Evolutionary conservation across 371 early-diverging fungal species (phyloP), one percentile per base, ranked within the genome.

Genomic region (Mortierella sp.): DNA sequence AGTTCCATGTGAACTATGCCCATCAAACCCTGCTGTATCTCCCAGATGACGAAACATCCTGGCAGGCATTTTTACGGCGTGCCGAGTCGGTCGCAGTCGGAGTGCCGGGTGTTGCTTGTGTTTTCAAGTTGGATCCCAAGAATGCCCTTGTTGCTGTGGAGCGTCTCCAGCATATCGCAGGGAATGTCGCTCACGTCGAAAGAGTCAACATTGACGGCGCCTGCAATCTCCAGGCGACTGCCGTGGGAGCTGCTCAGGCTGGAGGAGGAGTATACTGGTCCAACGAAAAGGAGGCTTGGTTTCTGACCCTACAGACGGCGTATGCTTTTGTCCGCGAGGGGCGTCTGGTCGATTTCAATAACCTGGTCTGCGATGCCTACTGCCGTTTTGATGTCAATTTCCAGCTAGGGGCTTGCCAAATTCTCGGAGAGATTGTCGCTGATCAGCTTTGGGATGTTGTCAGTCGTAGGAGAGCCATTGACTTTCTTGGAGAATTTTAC

Each of bases 21-120:
- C 57, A 45, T n/a, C 79, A 79, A 38, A 57, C 71, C 8, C n/a
- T 71, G 28, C 38, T 52, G 34, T 70, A n/a, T 65, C 34, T 79
- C 16, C 71, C 75, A 2, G 71, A 74, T 47, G 70, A 71, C 34
- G 75, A 74, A 21, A 50, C 70, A 6, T 55, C 48, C 11, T 55
- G 14, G 38, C 55, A 58, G 31, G 57, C 48, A 4, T 10, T 52
- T 16, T 21, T 45, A 13, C 68, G 79, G 13, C 50, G 16, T 26
- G 8, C 31, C 54, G 5, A 45, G 16, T 45, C 21, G 2, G 68
- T 52, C 45, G 54, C 24, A 9, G 26, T 16, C n/a, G 58, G 65
- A 21, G 26, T 50, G n/a, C 57, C 48, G 9, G 77, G 58, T 11
- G 58, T 63, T 44, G 50, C 34, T 28, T 31, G 50, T 45, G 50